These are phyloP conservation scores for Globisporangium irregulare DNA, from an alignment of 352 stramenopile genomes.

Conservation along the genomic window DNA sequence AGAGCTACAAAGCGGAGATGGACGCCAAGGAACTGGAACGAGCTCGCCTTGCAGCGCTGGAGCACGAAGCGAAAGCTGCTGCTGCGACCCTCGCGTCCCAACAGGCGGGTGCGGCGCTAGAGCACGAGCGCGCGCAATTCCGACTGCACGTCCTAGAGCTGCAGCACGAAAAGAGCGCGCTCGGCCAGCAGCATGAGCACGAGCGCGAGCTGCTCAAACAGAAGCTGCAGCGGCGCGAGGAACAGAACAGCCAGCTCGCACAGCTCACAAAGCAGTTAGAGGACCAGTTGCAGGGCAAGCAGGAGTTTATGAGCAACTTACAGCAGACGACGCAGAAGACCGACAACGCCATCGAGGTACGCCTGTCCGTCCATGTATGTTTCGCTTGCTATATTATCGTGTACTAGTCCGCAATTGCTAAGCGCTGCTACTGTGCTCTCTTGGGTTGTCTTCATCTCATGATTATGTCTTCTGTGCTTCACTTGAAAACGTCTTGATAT, in stretches of 20 bases:
- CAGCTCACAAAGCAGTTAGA: constrained; percentile 31
- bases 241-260: constrained; percentile 36
- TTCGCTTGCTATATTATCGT: not conserved
- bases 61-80: constrained; percentile 13
- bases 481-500: not conserved
- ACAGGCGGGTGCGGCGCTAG: constrained; percentile 20
- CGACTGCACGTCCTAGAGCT: constrained; percentile 28
- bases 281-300: constrained; percentile 27
- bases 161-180: constrained; percentile 24
- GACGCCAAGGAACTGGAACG: constrained; percentile 5
- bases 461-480: not conserved
- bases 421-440: not conserved
- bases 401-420: not conserved
- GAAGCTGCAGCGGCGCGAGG: constrained; percentile 22
- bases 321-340: constrained; percentile 33
- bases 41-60: not conserved
- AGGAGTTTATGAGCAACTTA: constrained; percentile 28
- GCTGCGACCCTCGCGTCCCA: constrained; percentile 24
- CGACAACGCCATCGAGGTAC: constrained; percentile 53
- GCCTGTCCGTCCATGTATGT: not conserved
- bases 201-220: constrained; percentile 26
- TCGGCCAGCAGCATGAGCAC: constrained; percentile 24
- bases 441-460: not conserved
- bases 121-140: constrained; percentile 26
- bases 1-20: not conserved